A percentile compares a stretch with the other conserved stretches of the same genome.
Evolutionary conservation across 805 yeast genomes (phyloP).

Genomic region (Hanseniaspora pseudoguilliermondii): DNA sequence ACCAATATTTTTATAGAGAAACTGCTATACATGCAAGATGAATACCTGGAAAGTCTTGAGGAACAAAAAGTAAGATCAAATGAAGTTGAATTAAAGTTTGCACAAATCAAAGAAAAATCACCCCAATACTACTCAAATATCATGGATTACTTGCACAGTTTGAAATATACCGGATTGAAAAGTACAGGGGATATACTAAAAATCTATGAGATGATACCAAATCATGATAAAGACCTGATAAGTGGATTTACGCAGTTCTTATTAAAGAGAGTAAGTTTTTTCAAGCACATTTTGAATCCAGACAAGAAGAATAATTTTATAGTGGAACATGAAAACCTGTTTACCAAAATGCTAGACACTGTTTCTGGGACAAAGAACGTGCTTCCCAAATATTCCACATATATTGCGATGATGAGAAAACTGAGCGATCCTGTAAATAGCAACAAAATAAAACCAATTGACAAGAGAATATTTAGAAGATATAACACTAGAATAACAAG

Average conservation of each 20-base stretch:
- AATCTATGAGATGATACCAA: slow-evolving; percentile 6
- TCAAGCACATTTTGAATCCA: slow-evolving; percentile 13
- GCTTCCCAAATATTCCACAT: background rate
- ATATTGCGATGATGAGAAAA: background rate
- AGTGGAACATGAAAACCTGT: slow-evolving; percentile 17
- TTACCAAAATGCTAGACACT: slow-evolving; percentile 18
- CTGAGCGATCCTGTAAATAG: background rate
- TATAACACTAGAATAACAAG: background rate
- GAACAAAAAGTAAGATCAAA: background rate
- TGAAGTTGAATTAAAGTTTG: background rate
- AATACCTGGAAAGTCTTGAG: background rate
- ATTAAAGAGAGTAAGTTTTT: background rate
- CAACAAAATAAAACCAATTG: background rate
- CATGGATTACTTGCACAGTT: slow-evolving; percentile 3
- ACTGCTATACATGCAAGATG: background rate
- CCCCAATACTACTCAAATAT: background rate
- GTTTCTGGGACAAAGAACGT: slow-evolving; percentile 1
- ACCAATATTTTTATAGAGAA: background rate
- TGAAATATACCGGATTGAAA: background rate
- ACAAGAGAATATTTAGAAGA: background rate
- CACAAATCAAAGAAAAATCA: background rate
- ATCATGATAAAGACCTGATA: background rate
- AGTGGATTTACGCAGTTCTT: background rate
- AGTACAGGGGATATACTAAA: background rate
- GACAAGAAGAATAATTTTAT: slow-evolving; percentile 24